Evolutionary conservation across 2,329 filamentous ascomycete genomes (phyloP).

Genomic region (Bipolaris victoriae): DNA sequence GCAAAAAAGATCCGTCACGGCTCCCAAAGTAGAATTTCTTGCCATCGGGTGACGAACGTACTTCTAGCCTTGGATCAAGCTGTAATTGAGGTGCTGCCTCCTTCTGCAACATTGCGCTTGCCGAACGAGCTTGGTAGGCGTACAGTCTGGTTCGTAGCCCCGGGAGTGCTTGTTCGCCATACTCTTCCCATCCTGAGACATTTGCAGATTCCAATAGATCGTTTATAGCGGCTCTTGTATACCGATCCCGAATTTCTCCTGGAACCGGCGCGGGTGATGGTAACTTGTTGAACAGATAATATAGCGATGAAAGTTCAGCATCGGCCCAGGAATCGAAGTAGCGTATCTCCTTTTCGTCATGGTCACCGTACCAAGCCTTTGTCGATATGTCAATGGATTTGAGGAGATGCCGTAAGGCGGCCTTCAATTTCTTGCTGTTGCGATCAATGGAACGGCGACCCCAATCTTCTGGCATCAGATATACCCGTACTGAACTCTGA

Average conservation of each 20-base stretch:
- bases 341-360: slow-evolving; percentile 21
- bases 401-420: slow-evolving; percentile 58
- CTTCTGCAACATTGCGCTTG: slow-evolving; percentile 81
- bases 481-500: slow-evolving; percentile 57
- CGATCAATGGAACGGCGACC: slow-evolving; percentile 61
- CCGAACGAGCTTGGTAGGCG: slow-evolving; percentile 79
- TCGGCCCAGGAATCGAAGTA: slow-evolving; percentile 51
- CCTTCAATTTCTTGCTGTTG: slow-evolving; percentile 53
- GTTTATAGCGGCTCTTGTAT: slow-evolving; percentile 61
- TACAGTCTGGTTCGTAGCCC: slow-evolving; percentile 72
- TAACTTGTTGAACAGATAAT: slow-evolving; percentile 75
- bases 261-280: slow-evolving; percentile 69
- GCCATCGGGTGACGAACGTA: slow-evolving; percentile 65
- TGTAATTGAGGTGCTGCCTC: slow-evolving; percentile 70
- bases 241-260: slow-evolving; percentile 56
- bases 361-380: slow-evolving; percentile 61
- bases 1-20: slow-evolving; percentile 65
- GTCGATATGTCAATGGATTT: slow-evolving; percentile 62
- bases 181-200: slow-evolving; percentile 40
- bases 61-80: slow-evolving; percentile 75
- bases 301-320: slow-evolving; percentile 61
- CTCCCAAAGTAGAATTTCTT: slow-evolving; percentile 72
- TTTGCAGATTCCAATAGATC: slow-evolving; percentile 57
- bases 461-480: slow-evolving; percentile 70
- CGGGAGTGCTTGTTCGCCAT: slow-evolving; percentile 47